Percentiles rank a stretch among this genome's conserved stretches.
Evolutionary conservation across 2,329 filamentous ascomycete genomes (phyloP).

Genomic region (Fusarium liriodendri): DNA sequence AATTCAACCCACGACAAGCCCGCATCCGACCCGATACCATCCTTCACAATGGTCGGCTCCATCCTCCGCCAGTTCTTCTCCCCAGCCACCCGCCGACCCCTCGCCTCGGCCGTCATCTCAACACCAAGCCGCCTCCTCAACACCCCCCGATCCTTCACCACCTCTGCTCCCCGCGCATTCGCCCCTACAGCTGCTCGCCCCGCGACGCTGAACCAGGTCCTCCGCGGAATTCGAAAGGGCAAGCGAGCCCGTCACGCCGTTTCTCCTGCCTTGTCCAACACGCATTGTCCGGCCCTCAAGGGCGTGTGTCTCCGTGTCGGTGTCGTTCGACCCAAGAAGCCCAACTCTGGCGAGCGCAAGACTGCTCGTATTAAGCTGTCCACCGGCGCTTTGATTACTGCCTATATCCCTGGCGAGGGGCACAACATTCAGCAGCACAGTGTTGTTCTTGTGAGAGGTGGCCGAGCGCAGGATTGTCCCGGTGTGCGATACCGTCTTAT

Average conservation of each 20-base stretch:
- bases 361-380: conserved; percentile 91
- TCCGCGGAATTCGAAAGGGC: conserved; percentile 79
- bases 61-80: conserved; percentile 52
- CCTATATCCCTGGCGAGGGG: conserved; percentile 96
- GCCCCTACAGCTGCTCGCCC: conserved; percentile 59
- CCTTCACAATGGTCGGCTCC: conserved; percentile 49
- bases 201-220: conserved; percentile 80
- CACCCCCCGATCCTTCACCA: conserved; percentile 46
- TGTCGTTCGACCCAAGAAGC: conserved; percentile 96
- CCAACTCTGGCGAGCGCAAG: conserved; percentile 97
- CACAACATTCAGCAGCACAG: conserved; percentile 99
- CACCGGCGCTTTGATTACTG: conserved; percentile 86
- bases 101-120: conserved; percentile 34
- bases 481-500: conserved; percentile 97
- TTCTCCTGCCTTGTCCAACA: conserved; percentile 82
- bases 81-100: conserved; percentile 44
- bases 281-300: conserved; percentile 84
- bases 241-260: conserved; percentile 87
- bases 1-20: conserved; percentile 38
- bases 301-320: conserved; percentile 96
- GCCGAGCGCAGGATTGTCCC: conserved; percentile 94
- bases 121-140: conserved; percentile 28
- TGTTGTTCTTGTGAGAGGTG: conserved; percentile 94
- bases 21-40: conserved; percentile 28
- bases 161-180: conserved; percentile 46